Percentiles rank a stretch among this genome's conserved stretches.
phyloP scores from a whole-genome alignment of 106 monocot species.

The Gastrodia elata region DNA sequence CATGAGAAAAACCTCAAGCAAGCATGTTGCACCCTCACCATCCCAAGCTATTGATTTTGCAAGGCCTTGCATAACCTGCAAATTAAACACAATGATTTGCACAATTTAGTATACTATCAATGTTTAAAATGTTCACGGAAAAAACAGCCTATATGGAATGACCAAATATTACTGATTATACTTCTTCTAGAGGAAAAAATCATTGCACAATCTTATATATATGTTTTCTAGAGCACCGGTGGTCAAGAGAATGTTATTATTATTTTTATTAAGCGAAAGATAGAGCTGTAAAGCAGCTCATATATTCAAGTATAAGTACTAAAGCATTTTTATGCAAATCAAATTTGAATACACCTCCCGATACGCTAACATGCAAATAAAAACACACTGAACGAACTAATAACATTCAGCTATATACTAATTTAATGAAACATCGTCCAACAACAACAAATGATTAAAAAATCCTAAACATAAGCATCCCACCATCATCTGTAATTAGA shows the following conservation, averaged over 20 bases:
- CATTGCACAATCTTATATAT: background rate
- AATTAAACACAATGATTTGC: constrained; percentile 9
- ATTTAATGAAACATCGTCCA: background rate
- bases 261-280: too few species aligned
- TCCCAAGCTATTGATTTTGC: constrained; percentile 99
- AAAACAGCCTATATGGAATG: background rate
- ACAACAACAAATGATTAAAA: background rate
- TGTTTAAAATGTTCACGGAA: constrained; percentile 1
- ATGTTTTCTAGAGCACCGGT: background rate
- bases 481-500: background rate
- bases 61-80: constrained; percentile 98
- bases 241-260: too few species aligned
- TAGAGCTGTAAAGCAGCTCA: background rate
- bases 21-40: constrained; percentile 98
- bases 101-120: background rate
- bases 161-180: background rate
- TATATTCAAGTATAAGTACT: background rate
- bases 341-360: background rate
- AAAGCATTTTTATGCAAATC: background rate
- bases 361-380: background rate
- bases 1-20: constrained; percentile 74
- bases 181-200: background rate
- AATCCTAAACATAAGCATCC: background rate
- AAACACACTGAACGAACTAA: background rate
- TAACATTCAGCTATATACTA: background rate